Evolutionary conservation across 495 filamentous ascomycete genomes (phyloP).

Genomic region (Neurospora tetraspora): DNA sequence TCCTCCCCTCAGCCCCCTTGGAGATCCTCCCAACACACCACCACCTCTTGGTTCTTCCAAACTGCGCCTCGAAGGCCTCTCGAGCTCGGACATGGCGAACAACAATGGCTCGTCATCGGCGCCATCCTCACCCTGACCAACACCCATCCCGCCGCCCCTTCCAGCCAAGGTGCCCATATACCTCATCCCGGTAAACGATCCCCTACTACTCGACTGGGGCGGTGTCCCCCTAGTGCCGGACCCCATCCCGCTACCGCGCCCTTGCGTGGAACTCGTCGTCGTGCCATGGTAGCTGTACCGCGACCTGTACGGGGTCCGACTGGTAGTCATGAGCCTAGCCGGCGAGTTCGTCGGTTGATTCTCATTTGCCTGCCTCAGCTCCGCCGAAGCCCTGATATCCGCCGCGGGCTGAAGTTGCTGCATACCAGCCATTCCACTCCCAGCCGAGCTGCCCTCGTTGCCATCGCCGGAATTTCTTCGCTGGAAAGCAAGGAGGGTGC

Average conservation of each 20-base stretch:
- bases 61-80: slow-evolving; percentile 55
- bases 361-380: slow-evolving; percentile 23
- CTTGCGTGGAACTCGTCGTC: not conserved
- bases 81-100: slow-evolving; percentile 84
- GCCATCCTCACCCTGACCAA: slow-evolving; percentile 36
- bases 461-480: not conserved
- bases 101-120: slow-evolving; percentile 72
- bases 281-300: slow-evolving; percentile 12
- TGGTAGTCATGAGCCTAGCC: slow-evolving; percentile 9
- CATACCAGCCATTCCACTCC: not conserved
- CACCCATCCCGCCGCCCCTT: slow-evolving; percentile 45
- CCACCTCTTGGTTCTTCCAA: slow-evolving; percentile 56
- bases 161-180: slow-evolving; percentile 28
- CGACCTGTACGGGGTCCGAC: slow-evolving; percentile 21
- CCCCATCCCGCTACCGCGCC: slow-evolving; percentile 7
- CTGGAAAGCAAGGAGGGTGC: slow-evolving; percentile 42
- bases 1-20: not conserved
- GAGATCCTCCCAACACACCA: not conserved
- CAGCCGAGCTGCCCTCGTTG: not conserved
- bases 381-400: slow-evolving; percentile 31
- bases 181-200: slow-evolving; percentile 28
- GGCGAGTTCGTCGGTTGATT: slow-evolving; percentile 19
- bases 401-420: slow-evolving; percentile 32
- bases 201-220: slow-evolving; percentile 25
- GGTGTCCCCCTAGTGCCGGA: slow-evolving; percentile 11